Base-by-base conservation (phyloP, 1,284 basidiomycete species). In the Fistulinella cinereoalba region DNA sequence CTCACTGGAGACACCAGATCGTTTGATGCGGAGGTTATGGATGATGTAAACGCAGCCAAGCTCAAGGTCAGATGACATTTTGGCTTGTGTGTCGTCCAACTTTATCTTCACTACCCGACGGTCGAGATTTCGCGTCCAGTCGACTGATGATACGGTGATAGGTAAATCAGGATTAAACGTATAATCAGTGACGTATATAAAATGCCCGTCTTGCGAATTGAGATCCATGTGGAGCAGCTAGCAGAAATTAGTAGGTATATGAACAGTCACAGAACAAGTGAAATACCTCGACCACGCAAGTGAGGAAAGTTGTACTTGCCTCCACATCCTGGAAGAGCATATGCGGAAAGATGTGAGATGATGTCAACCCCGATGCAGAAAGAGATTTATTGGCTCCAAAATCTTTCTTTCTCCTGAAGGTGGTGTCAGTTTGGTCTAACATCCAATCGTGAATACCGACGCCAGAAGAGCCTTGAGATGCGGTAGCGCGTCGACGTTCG, bases 111-210 rank as follows among this genome's bases (percentile, higher is more conserved):
- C 58, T 28, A 85, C 68, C n/a, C 67, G 66, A n/a, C 74, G 72
- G 31, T 73, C 64, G 7, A 81, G 68, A 25, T 67, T 65, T 16
- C 47, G 49, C 6, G 69, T 62, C 74, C 77, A 76, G 25, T 51
- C 47, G 16, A 57, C 49, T 33, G 65, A 57, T 15, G 61, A 56
- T 11, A 55, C 46, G 11, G 61, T 52, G 13, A 62, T 51, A 4
- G 66, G 56, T 23, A 84, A 67, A 41, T 75, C 65, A 7, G 68
- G 51, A 44, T 81, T 75, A 6, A 66, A 58, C 2, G 82, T 83
- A 56, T 85, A 88, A 60, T 88, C 85, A 8, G 85, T 86, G 19
- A 83, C 76, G 55, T 76, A 83, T 24, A 84, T 60, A 59, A 71
- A 65, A 37, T 60, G 57, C 19, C 65, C 65, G 22, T 66, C 58